phyloP scores from a whole-genome alignment of 2,329 filamentous ascomycete genomes.

The Gliomastix tumulicola region DNA sequence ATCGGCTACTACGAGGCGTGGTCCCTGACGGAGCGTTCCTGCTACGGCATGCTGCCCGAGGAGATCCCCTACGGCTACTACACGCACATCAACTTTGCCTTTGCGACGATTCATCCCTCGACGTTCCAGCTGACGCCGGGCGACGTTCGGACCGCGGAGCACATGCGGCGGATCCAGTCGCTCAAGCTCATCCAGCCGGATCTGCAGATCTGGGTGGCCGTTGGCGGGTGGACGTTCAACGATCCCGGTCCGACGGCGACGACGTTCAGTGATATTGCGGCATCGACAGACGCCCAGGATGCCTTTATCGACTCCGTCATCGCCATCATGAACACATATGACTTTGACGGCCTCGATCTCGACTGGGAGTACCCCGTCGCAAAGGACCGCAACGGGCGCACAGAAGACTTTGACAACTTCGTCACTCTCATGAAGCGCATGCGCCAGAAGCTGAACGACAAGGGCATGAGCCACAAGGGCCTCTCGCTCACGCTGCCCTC shows the following conservation, averaged over 20 bases:
- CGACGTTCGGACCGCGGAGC: neutral
- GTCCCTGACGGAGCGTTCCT: conserved; percentile 9
- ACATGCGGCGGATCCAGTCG: neutral
- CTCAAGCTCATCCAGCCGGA: conserved; percentile 4
- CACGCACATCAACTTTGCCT: conserved; percentile 25
- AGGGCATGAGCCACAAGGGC: conserved; percentile 1
- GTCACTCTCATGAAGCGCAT: conserved; percentile 12
- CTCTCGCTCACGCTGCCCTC: conserved; percentile 15
- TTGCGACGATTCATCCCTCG: conserved; percentile 23
- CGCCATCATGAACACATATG: conserved; percentile 13
- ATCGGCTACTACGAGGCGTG: conserved; percentile 26
- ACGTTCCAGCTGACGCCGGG: conserved; percentile 10
- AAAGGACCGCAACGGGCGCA: conserved; percentile 14
- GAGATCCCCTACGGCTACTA: conserved; percentile 14
- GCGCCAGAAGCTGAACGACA: conserved; percentile 5
- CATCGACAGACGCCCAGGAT: conserved; percentile 12
- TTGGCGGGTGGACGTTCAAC: conserved; percentile 20
- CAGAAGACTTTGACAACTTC: conserved; percentile 15
- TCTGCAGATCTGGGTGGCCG: conserved; percentile 6
- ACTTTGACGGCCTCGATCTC: conserved; percentile 21
- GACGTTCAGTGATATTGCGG: conserved; percentile 13
- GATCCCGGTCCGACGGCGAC: conserved; percentile 20
- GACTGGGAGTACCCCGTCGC: conserved; percentile 22
- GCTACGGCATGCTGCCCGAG: conserved; percentile 12
- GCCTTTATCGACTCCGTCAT: conserved; percentile 27